Percentiles rank a stretch among this genome's conserved stretches.
Conservation (phyloP, 305 asterid species). For the Salvia sclarea region DNA sequence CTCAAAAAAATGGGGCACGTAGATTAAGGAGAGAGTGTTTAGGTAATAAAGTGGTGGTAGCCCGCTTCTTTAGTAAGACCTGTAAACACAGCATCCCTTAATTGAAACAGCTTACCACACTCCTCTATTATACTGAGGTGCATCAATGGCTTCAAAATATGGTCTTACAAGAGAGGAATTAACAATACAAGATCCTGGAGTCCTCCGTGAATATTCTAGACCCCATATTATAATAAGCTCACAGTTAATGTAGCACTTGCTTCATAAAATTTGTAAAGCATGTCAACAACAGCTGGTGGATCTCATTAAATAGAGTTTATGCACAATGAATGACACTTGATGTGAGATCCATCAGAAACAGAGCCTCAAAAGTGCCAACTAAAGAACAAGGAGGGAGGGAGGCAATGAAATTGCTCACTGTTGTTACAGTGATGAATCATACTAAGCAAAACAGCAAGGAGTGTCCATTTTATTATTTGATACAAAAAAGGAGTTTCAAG, state of each 20-base stretch:
- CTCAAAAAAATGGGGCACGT: too few relatives aligned
- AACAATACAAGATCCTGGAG: not conserved
- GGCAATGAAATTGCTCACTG: not conserved
- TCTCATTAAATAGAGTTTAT: not conserved
- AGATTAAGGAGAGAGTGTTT: too few relatives aligned
- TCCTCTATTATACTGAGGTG: constrained; percentile 13
- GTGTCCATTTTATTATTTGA: constrained; percentile 11
- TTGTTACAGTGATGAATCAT: too few relatives aligned
- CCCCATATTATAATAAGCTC: not conserved
- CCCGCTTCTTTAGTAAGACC: too few relatives aligned
- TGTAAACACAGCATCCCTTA: not conserved
- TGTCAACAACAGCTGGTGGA: constrained; percentile 3
- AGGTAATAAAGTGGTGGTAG: too few relatives aligned
- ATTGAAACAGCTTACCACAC: not conserved
- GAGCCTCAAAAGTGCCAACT: not conserved
- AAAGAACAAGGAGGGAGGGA: not conserved
- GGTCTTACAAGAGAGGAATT: not conserved
- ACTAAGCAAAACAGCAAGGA: too few relatives aligned
- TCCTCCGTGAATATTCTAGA: not conserved
- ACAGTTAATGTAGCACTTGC: constrained; percentile 5
- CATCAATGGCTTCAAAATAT: not conserved
- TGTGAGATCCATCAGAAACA: constrained; percentile 1
- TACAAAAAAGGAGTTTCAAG: constrained; percentile 26
- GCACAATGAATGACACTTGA: not conserved
- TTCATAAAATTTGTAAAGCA: constrained; percentile 16